phyloP scores from a whole-genome alignment of 2,329 filamentous ascomycete species.

The Aspergillus melleus region DNA sequence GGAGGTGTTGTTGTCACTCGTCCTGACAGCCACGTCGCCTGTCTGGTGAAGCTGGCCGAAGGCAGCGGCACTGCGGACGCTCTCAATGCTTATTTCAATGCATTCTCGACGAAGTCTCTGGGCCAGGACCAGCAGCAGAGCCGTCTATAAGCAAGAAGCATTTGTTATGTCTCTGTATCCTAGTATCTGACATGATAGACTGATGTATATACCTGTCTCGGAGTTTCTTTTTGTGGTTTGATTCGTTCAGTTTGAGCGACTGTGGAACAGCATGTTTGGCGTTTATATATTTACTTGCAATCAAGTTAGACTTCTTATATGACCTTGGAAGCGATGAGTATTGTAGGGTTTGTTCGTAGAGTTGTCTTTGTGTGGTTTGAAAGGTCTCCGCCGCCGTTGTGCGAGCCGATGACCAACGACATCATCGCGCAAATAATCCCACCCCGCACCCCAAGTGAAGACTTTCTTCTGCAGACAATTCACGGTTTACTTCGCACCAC shows the following conservation, averaged over 20 bases:
- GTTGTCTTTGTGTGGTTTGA: neutral
- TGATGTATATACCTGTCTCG: slow-evolving; percentile 12
- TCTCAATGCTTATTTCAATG: slow-evolving; percentile 77
- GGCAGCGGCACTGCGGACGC: slow-evolving; percentile 78
- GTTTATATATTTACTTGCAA: slow-evolving; percentile 22
- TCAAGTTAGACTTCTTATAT: slow-evolving; percentile 3
- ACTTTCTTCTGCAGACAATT: neutral
- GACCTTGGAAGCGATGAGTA: too few species aligned
- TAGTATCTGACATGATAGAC: neutral
- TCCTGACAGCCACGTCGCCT: slow-evolving; percentile 83
- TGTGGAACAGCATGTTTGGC: slow-evolving; percentile 27
- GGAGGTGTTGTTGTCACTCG: slow-evolving; percentile 81
- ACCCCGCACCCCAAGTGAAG: slow-evolving; percentile 7
- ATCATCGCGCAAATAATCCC: neutral
- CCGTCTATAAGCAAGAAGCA: slow-evolving; percentile 29
- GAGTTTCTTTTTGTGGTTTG: slow-evolving; percentile 24
- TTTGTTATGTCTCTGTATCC: slow-evolving; percentile 16
- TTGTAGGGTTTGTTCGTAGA: neutral
- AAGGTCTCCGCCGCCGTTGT: neutral
- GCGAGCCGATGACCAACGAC: neutral
- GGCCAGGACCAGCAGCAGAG: slow-evolving; percentile 36
- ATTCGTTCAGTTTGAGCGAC: slow-evolving; percentile 18
- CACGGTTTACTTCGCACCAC: neutral
- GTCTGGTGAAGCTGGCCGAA: slow-evolving; percentile 71
- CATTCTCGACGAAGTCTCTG: slow-evolving; percentile 64